Evolutionary conservation across 148 eudicot genomes (phyloP), one percentile per base, ranked within the genome.

Genomic region (Fallopia convolvulus): DNA sequence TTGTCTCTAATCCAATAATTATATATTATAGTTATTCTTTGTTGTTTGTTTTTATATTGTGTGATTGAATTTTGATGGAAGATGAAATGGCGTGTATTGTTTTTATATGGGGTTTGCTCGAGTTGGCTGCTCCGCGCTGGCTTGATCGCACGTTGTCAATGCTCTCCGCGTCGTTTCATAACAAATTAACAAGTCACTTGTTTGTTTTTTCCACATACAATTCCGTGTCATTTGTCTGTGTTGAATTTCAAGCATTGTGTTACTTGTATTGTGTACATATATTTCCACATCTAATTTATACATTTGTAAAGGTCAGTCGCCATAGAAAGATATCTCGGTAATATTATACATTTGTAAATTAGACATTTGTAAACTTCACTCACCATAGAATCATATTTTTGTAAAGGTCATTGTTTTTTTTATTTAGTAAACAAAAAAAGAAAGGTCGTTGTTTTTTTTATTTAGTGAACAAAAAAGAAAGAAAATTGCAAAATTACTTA

Each of bases 201-300:
- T 26, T 26, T 26, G 30, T 26, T 26, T 26, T 26, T 26, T 26
- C 30, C 30, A 26, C 30, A 26, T 26, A 26, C 30, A 55, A 53
- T 15, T 55, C 61, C 61, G 61, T 3, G 26, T 55, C 61, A 55
- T 4, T n/a, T 18, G 14, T n/a, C 26, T 55, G 26, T 55, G 0
- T 55, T n/a, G 61, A n/a, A n/a, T 55, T n/a, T 55, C 61, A 55
- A 55, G 61, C 26, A 55, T 55, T 55, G 61, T 55, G 61, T n/a
- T 26, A 8, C 44, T 41, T 41, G 44, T 41, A 41, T 36, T 36
- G 39, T 36, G 39, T 36, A 36, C 39, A 36, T 36, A 36, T 36
- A 36, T 36, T 36, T 36, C 39, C 39, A 36, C 3, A 36, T 2
- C 4, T 36, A 36, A 36, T 2, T 33, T 33, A 33, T 33, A 33